These are phyloP conservation scores for Xylaria grammica DNA, from an alignment of 495 filamentous ascomycete genomes.

Conservation along the genomic window DNA sequence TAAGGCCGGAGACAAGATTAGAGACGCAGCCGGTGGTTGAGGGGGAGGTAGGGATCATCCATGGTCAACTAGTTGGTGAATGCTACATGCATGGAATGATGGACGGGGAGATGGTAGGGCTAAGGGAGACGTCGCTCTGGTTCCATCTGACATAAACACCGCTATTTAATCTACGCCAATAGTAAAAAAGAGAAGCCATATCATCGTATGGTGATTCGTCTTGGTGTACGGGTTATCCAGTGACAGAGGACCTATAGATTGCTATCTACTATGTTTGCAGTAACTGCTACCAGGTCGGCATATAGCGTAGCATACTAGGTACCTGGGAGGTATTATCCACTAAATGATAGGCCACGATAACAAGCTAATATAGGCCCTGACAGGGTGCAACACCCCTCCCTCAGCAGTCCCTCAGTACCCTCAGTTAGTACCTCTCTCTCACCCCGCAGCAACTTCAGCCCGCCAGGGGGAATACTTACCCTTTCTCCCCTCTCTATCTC, in stretches of 20 bases:
- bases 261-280: too few relatives aligned
- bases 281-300: too few relatives aligned
- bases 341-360: too few relatives aligned
- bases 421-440: not conserved
- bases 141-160: slow-evolving; percentile 18
- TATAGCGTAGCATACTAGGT: too few relatives aligned
- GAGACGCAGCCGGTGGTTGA: not conserved
- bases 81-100: slow-evolving; percentile 40
- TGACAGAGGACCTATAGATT: too few relatives aligned
- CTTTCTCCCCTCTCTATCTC: not conserved
- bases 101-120: slow-evolving; percentile 28
- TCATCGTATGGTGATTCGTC: too few relatives aligned
- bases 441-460: not conserved
- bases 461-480: not conserved
- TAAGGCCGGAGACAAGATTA: slow-evolving; percentile 13
- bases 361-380: too few relatives aligned
- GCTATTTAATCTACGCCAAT: too few relatives aligned
- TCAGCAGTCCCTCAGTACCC: not conserved
- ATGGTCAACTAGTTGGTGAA: slow-evolving; percentile 31
- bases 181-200: too few relatives aligned
- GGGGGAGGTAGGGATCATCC: slow-evolving; percentile 5
- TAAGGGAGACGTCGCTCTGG: slow-evolving; percentile 8
- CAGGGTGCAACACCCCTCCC: too few relatives aligned
- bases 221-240: too few relatives aligned
- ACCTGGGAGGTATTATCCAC: too few relatives aligned